Percentiles rank a stretch among this genome's conserved stretches.
These are phyloP conservation scores for Cyberlindnera meyerae DNA, from an alignment of 805 yeast species.

Conservation along the genomic window DNA sequence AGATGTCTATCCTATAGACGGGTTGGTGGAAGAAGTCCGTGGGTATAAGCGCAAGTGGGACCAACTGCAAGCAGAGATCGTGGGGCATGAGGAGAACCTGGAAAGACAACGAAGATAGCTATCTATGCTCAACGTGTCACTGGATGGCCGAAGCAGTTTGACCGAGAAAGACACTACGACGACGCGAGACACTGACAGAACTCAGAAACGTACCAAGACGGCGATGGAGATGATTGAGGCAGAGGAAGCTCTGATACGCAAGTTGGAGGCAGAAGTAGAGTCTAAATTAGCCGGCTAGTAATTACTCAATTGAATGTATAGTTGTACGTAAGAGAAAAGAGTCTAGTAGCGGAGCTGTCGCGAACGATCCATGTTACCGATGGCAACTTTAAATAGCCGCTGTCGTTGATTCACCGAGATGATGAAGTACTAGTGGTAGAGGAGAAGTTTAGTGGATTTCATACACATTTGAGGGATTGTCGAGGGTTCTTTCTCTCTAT, in stretches of 20 bases:
- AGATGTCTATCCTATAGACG: constrained; percentile 34
- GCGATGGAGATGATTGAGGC: constrained; percentile 32
- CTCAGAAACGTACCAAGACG: constrained; percentile 11
- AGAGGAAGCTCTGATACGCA: constrained; percentile 43
- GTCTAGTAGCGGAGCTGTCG: too few species aligned
- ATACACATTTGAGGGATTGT: too few species aligned
- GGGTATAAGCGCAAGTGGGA: constrained; percentile 30
- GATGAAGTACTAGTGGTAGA: too few species aligned
- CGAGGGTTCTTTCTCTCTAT: too few species aligned
- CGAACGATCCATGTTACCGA: too few species aligned
- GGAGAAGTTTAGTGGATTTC: too few species aligned
- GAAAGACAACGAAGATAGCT: constrained; percentile 41
- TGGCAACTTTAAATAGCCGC: too few species aligned
- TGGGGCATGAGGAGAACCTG: constrained; percentile 37
- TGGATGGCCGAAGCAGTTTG: constrained; percentile 17
- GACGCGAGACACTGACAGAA: neutral
- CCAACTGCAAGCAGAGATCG: constrained; percentile 34
- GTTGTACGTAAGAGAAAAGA: too few species aligned
- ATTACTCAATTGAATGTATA: too few species aligned
- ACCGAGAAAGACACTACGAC: too few species aligned
- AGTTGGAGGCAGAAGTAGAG: constrained; percentile 36
- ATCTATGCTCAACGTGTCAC: constrained; percentile 30
- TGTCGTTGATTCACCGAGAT: too few species aligned
- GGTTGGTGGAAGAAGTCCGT: constrained; percentile 29
- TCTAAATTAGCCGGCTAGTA: constrained; percentile 3